phyloP scores from a whole-genome alignment of 1,139 yeast species.

The Zygosaccharomyces sapae region DNA sequence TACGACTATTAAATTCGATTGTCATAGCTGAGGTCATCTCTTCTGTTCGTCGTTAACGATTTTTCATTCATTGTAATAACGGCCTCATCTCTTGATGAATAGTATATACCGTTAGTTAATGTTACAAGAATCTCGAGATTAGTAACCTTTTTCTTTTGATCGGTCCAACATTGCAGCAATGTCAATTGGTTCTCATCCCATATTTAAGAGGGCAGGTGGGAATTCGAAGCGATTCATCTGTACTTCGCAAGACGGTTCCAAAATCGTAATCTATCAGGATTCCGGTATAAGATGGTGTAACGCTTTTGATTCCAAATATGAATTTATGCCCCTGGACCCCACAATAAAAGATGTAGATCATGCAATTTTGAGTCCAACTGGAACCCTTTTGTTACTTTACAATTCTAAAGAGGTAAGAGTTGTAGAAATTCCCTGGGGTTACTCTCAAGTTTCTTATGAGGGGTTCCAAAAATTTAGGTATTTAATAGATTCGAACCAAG shows the following conservation, averaged over 20 bases:
- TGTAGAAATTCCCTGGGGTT: slow-evolving; percentile 33
- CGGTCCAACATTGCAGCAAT: background rate
- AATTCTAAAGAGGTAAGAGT: slow-evolving; percentile 37
- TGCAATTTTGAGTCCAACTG: slow-evolving; percentile 39
- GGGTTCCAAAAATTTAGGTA: slow-evolving; percentile 24
- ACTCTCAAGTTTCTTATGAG: slow-evolving; percentile 17
- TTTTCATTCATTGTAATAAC: background rate
- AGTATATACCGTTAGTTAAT: background rate
- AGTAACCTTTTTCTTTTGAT: background rate
- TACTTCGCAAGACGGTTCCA: slow-evolving; percentile 18
- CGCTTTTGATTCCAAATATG: slow-evolving; percentile 19
- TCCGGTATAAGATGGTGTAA: slow-evolving; percentile 29
- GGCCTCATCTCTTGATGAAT: background rate
- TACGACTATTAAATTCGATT: slow-evolving; percentile 1
- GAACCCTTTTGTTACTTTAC: slow-evolving; percentile 42
- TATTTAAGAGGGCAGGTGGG: slow-evolving; percentile 7
- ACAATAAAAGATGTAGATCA: slow-evolving; percentile 35
- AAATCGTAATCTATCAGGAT: slow-evolving; percentile 10
- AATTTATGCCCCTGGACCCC: slow-evolving; percentile 27
- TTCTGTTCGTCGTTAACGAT: background rate
- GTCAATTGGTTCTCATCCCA: slow-evolving; percentile 12
- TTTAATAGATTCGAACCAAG: slow-evolving; percentile 2
- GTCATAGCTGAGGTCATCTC: background rate
- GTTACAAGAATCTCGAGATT: background rate
- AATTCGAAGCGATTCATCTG: slow-evolving; percentile 15